Percentiles rank a stretch among this genome's conserved stretches.
Conservation (phyloP, 2,329 filamentous ascomycete genomes). For the Dactylonectria estremocensis region DNA sequence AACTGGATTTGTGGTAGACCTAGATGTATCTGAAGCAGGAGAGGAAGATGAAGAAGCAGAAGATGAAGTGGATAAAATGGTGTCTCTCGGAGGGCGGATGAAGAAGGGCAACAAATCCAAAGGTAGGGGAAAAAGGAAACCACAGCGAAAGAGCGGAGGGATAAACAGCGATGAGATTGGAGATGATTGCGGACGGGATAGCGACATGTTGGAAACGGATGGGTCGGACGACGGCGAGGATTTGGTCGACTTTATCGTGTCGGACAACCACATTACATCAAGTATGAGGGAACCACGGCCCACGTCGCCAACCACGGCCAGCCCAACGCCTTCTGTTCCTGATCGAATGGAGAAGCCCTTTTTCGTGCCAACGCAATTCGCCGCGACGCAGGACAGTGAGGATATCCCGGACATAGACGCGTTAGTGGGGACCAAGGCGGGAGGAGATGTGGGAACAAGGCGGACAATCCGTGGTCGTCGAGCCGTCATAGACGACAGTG, state of each 20-base stretch:
- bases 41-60: constrained; percentile 40
- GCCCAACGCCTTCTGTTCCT: constrained; percentile 40
- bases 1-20: constrained; percentile 36
- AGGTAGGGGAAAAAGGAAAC: constrained; percentile 43
- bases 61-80: constrained; percentile 35
- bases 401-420: constrained; percentile 55
- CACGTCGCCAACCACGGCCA: constrained; percentile 46
- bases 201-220: constrained; percentile 62
- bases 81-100: constrained; percentile 31
- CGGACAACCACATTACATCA: constrained; percentile 60
- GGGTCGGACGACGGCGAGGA: constrained; percentile 66
- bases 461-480: constrained; percentile 47
- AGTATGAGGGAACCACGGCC: constrained; percentile 54
- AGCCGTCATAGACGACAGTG: constrained; percentile 51
- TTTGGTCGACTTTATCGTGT: constrained; percentile 71
- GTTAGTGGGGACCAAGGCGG: constrained; percentile 40
- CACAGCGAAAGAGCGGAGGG: constrained; percentile 44
- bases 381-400: constrained; percentile 60
- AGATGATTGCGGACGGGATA: constrained; percentile 67
- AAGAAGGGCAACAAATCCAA: constrained; percentile 39
- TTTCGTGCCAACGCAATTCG: constrained; percentile 57
- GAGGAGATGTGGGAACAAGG: constrained; percentile 26
- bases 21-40: constrained; percentile 32
- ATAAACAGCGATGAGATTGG: constrained; percentile 64
- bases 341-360: constrained; percentile 49